These are phyloP conservation scores for Pholiota conissans DNA, from an alignment of 768 basidiomycete species.

Conservation along the genomic window DNA sequence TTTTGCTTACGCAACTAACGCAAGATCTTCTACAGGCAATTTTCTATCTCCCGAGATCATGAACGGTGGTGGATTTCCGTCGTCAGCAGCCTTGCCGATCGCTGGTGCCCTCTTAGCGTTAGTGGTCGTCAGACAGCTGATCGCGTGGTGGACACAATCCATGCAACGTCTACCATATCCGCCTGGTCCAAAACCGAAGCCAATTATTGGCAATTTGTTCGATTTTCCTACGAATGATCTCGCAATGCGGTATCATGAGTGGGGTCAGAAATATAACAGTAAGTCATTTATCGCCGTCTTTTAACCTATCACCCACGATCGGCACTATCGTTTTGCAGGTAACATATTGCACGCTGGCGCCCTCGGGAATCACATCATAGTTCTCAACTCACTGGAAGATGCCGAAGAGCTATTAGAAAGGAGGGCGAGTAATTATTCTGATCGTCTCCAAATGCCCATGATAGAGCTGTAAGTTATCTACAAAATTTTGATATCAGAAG, in stretches of 20 bases:
- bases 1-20: no score
- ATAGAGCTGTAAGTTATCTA: constrained; percentile 38
- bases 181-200: constrained; percentile 22
- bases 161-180: constrained; percentile 9
- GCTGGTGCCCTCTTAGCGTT: no score
- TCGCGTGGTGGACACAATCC: no score
- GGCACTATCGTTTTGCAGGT: constrained; percentile 27
- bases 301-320: neutral
- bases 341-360: constrained; percentile 46
- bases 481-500: neutral
- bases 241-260: constrained; percentile 6
- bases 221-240: constrained; percentile 13
- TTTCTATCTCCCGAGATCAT: no score
- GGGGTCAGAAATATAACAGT: constrained; percentile 13
- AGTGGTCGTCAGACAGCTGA: no score
- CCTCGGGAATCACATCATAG: constrained; percentile 25
- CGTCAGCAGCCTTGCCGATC: no score
- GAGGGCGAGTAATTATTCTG: constrained; percentile 48
- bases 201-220: constrained; percentile 24
- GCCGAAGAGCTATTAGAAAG: constrained; percentile 52
- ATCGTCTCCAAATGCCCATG: constrained; percentile 37
- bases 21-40: no score
- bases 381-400: constrained; percentile 26
- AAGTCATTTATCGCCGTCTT: neutral
- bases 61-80: no score